Base-by-base conservation (phyloP, 2,329 filamentous ascomycete species). In the Botrytis byssoidea region DNA sequence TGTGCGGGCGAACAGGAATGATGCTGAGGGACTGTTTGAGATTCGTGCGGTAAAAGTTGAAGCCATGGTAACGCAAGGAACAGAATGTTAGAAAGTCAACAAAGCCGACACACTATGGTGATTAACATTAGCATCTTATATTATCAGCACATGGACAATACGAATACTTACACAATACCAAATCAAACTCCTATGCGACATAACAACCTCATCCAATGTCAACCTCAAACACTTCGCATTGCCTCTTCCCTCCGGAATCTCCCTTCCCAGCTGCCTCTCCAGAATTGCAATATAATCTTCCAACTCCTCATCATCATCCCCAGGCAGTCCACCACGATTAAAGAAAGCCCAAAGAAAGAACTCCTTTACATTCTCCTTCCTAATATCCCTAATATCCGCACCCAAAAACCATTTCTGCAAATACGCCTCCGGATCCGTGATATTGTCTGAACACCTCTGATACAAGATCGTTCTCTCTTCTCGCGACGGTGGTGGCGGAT, bases 331-430 rank as follows among this genome's bases (percentile, higher is more conserved):
- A 16, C 82, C 83, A 16, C 83, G 82, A 75, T 86, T 87, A 66
- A 88, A 84, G 70, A 91, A 87, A 0, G 86, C 88, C 89, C 88
- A 91, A n/a, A 85, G 81, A 32, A 89, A 83, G 78, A 89, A 90
- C 72, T 89, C 87, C 79, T 87, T 88, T 69, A 91, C 77, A 78
- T 91, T 90, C 46, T 90, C 88, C 22, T 85, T 82, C 72, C 85
- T 85, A 64, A 91, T 87, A 42, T 89, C 87, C 42, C 83, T 81
- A 4, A 82, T 66, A 25, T 84, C 82, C 12, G 88, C 87, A 42
- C 86, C 86, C 37, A 86, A 81, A 77, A 91, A 90, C 89, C 89
- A 91, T 75, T 84, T 85, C 69, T 79, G 82, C 42, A 91, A 74
- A 76, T 88, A 91, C 51, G 80, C 82, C 55, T 86, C 85, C 0